Conservation (phyloP, 228 moss, liverwort and hornwort genomes). For the Sphagnum fallax region DNA sequence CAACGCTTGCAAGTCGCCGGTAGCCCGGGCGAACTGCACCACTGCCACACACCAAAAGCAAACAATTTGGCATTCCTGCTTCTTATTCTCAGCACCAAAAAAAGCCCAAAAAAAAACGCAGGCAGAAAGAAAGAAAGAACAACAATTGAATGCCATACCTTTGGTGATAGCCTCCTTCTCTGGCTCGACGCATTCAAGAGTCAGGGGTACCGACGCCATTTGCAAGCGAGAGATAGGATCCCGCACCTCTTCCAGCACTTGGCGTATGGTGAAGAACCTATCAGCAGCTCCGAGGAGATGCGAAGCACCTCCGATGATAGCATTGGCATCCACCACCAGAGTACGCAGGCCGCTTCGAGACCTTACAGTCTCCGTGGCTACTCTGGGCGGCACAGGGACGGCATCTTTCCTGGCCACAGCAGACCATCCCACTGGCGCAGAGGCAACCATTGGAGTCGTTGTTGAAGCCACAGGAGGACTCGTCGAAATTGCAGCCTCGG, state of each 20-base stretch:
- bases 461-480: too few relatives aligned
- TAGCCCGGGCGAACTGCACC: conserved; percentile 76
- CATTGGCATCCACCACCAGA: conserved; percentile 86
- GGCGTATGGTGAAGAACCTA: conserved; percentile 66
- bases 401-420: conserved; percentile 83
- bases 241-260: conserved; percentile 83
- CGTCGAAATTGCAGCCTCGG: too few relatives aligned
- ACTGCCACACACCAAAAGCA: conserved; percentile 34
- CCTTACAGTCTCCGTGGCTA: conserved; percentile 43
- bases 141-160: conserved; percentile 19
- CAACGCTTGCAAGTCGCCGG: conserved; percentile 80
- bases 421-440: conserved; percentile 41
- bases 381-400: conserved; percentile 23
- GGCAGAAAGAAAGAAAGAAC: background rate
- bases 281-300: conserved; percentile 65
- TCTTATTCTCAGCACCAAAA: background rate
- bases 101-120: background rate
- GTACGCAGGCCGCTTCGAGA: conserved; percentile 66
- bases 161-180: conserved; percentile 62
- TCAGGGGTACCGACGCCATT: conserved; percentile 73
- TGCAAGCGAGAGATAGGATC: conserved; percentile 83
- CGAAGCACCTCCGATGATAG: conserved; percentile 71
- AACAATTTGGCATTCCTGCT: background rate
- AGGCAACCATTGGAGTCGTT: background rate
- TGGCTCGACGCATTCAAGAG: conserved; percentile 70